These are phyloP conservation scores for Candida sanyiensis DNA, from an alignment of 805 yeast species.

Conservation along the genomic window DNA sequence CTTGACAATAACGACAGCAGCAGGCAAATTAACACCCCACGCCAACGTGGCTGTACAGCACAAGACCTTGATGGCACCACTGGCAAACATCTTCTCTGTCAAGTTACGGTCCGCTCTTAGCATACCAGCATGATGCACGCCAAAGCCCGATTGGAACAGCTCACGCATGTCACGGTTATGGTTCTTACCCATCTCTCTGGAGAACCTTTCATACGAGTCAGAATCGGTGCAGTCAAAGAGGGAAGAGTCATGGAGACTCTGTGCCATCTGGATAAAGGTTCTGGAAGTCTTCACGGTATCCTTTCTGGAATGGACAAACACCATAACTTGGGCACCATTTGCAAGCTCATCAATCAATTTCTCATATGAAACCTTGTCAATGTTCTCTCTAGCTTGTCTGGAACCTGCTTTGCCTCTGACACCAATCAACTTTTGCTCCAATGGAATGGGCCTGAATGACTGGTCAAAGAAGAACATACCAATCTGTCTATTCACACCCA, in stretches of 20 bases:
- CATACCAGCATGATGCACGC: constrained; percentile 98
- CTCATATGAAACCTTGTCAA: constrained; percentile 72
- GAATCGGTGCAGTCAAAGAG: constrained; percentile 53
- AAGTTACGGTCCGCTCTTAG: constrained; percentile 82
- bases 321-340: constrained; percentile 86
- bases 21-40: constrained; percentile 99
- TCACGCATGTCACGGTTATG: constrained; percentile 78
- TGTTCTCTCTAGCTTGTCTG: constrained; percentile 56
- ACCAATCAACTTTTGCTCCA: constrained; percentile 82
- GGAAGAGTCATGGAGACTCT: constrained; percentile 48
- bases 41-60: constrained; percentile 98
- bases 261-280: constrained; percentile 63
- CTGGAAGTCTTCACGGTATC: constrained; percentile 85
- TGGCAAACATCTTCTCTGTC: constrained; percentile 79
- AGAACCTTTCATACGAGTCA: constrained; percentile 38
- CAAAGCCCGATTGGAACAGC: constrained; percentile 75
- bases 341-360: constrained; percentile 62
- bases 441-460: constrained; percentile 88
- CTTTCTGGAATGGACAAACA: constrained; percentile 91
- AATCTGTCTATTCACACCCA: constrained; percentile 81
- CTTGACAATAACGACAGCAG: constrained; percentile 92
- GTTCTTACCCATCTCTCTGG: constrained; percentile 63
- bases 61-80: constrained; percentile 82
- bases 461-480: constrained; percentile 96
- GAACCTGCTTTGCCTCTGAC: constrained; percentile 83